Conservation (phyloP, 169 alveolate species). For the Plasmodium fragile region DNA sequence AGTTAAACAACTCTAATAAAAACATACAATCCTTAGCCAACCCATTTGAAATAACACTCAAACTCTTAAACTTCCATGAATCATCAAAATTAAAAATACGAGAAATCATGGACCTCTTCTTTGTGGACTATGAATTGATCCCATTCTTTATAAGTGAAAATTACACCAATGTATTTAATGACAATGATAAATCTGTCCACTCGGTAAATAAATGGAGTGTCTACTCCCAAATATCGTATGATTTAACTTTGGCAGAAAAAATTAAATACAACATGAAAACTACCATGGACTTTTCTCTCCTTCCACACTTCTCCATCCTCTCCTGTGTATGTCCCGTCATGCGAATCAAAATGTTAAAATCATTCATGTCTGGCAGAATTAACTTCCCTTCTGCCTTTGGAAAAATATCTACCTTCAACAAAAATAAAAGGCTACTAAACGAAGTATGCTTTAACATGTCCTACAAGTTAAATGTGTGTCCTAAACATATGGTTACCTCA, state of each 20-base stretch:
- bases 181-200: slow-evolving; percentile 71
- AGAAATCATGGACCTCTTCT: slow-evolving; percentile 91
- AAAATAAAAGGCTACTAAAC: slow-evolving; percentile 90
- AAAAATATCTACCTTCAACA: slow-evolving; percentile 91
- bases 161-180: slow-evolving; percentile 86
- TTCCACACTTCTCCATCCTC: slow-evolving; percentile 88
- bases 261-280: slow-evolving; percentile 87
- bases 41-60: slow-evolving; percentile 91
- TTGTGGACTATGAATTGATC: slow-evolving; percentile 95
- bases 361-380: slow-evolving; percentile 81
- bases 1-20: slow-evolving; percentile 84
- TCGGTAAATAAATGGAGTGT: slow-evolving; percentile 77
- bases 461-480: slow-evolving; percentile 53
- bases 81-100: slow-evolving; percentile 77
- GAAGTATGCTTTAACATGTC: slow-evolving; percentile 81
- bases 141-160: slow-evolving; percentile 95
- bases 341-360: slow-evolving; percentile 76
- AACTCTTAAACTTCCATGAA: slow-evolving; percentile 85
- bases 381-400: slow-evolving; percentile 96
- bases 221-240: slow-evolving; percentile 76
- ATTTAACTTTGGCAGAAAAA: slow-evolving; percentile 90
- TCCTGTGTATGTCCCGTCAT: slow-evolving; percentile 89
- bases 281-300: slow-evolving; percentile 90
- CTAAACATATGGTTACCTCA: slow-evolving; percentile 53
- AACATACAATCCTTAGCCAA: slow-evolving; percentile 90